phyloP scores from a whole-genome alignment of 108 stramenopile species.

The Nitzschia sp. region DNA sequence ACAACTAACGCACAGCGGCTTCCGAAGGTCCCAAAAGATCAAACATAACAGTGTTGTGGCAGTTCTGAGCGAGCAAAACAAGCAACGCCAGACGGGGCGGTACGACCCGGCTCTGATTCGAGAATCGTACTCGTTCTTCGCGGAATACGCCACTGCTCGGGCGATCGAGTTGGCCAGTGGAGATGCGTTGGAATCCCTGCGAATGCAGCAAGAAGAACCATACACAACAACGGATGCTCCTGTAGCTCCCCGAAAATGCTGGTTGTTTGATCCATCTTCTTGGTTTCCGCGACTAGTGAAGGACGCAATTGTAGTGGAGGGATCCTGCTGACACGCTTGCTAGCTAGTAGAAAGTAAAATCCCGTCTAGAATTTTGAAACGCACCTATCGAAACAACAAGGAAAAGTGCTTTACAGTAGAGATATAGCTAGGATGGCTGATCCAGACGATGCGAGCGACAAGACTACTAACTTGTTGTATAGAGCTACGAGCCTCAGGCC shows the following conservation, averaged over 20 bases:
- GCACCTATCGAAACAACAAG: background rate
- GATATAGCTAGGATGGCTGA: too few species aligned
- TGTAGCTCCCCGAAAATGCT: background rate
- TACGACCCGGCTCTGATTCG: background rate
- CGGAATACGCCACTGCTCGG: background rate
- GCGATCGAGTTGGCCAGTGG: background rate
- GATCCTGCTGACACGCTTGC: too few species aligned
- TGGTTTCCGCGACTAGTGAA: background rate
- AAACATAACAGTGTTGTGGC: background rate
- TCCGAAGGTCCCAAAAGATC: background rate
- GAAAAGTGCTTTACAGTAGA: background rate
- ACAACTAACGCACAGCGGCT: background rate
- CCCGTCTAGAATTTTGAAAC: too few species aligned
- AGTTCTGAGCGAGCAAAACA: conserved; percentile 5
- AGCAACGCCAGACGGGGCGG: background rate
- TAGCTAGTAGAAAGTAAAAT: too few species aligned
- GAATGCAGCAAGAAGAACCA: background rate
- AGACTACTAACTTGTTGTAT: too few species aligned
- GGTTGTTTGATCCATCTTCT: background rate
- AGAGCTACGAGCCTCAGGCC: too few species aligned
- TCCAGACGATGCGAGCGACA: too few species aligned
- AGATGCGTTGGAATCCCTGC: background rate
- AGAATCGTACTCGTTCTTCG: background rate
- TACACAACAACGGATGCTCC: background rate
- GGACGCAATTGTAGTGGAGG: background rate